These are phyloP conservation scores for Phyllosticta capitalensis DNA, from an alignment of 2,329 filamentous ascomycete genomes.

Conservation along the genomic window DNA sequence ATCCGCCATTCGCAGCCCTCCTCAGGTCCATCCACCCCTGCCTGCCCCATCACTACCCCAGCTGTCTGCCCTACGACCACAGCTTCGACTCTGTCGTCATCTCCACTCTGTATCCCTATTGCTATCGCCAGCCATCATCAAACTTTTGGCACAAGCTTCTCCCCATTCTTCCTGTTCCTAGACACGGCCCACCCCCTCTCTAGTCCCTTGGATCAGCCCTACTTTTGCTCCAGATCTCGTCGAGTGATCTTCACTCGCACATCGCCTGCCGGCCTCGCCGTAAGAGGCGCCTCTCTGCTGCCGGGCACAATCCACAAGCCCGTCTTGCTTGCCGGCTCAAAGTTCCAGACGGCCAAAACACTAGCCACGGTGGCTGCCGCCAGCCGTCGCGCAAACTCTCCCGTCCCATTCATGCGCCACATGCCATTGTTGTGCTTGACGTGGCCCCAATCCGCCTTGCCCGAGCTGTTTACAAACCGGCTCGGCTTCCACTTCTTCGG, in stretches of 20 bases:
- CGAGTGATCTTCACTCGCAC: constrained; percentile 45
- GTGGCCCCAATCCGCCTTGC: constrained; percentile 14
- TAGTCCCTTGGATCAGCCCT: neutral
- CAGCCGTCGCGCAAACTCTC: constrained; percentile 42
- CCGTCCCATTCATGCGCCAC: constrained; percentile 21
- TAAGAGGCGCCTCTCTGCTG: constrained; percentile 35
- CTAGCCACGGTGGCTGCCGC: constrained; percentile 42
- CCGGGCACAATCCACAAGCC: constrained; percentile 42
- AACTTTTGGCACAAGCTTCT: constrained; percentile 4
- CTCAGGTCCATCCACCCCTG: neutral
- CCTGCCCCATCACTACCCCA: neutral
- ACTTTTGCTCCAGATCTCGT: constrained; percentile 16
- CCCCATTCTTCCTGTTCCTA: neutral
- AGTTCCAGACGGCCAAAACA: constrained; percentile 47
- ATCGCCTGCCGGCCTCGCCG: constrained; percentile 43
- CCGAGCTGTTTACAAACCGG: constrained; percentile 23
- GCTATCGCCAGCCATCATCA: constrained; percentile 5
- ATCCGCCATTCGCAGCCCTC: neutral
- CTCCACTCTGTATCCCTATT: constrained; percentile 6
- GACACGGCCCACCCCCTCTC: neutral
- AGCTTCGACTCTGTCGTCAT: constrained; percentile 4
- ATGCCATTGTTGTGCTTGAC: constrained; percentile 9
- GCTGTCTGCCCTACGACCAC: neutral
- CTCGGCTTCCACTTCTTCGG: constrained; percentile 14
- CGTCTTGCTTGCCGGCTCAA: constrained; percentile 32